Evolutionary conservation across 768 basidiomycete genomes (phyloP).

Genomic region (Amyloporia xantha): DNA sequence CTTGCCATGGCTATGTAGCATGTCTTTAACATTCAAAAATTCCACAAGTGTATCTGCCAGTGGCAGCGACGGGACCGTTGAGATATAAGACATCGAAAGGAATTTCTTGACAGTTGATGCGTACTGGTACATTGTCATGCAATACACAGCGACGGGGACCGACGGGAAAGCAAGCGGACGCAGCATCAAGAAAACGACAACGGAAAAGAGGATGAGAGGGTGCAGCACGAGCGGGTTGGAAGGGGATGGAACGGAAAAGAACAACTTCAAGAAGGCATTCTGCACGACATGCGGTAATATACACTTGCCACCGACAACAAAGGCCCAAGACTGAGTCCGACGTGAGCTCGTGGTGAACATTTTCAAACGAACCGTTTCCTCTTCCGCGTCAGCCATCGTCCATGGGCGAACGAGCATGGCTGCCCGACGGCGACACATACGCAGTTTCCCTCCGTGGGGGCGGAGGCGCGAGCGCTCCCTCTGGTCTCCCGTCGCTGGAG

Average conservation of each 20-base stretch:
- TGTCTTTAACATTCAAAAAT: too few species aligned
- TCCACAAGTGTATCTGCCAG: too few species aligned
- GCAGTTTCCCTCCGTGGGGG: background rate
- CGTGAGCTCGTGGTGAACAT: background rate
- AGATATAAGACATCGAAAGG: too few species aligned
- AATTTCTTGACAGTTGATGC: too few species aligned
- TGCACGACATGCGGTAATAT: background rate
- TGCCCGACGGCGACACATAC: background rate
- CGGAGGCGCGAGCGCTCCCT: background rate
- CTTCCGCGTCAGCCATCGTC: conserved; percentile 1
- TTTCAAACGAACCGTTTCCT: background rate
- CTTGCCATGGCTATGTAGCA: too few species aligned
- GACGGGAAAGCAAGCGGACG: background rate
- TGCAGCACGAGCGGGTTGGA: background rate
- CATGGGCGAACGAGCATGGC: conserved; percentile 1
- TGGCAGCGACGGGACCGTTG: too few species aligned
- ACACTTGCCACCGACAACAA: background rate
- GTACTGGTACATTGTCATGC: conserved; percentile 3
- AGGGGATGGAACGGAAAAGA: background rate
- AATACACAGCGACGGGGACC: conserved; percentile 1
- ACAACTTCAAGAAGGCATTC: background rate
- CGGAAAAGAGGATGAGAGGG: background rate
- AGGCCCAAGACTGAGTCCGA: conserved; percentile 3
- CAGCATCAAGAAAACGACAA: background rate
- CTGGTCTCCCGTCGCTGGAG: background rate